Evolutionary conservation across 2,329 filamentous ascomycete species (phyloP), one percentile per base, ranked within the genome.

Genomic region (Aureobasidium melanogenum): DNA sequence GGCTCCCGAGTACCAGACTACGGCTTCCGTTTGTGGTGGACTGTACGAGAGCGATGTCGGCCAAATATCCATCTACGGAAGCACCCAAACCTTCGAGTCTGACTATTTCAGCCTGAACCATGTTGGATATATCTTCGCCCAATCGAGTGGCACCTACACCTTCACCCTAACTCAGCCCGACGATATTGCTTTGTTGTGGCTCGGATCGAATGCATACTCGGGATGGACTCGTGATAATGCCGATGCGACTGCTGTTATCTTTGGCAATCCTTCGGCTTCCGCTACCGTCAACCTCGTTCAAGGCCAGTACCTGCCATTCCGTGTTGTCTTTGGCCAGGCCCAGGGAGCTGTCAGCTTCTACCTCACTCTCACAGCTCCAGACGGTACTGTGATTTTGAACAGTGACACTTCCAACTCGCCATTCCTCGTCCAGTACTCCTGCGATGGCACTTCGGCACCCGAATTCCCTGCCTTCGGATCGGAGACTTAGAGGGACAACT

Each of bases 121-220:
- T 38, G 65, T 62, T 17, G 67, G 56, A 19, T 69, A 69, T 61
- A 22, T 58, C 24, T 58, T 36, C 43, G 55, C 55, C 5, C 55
- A 58, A 38, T 10, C 22, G 36, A 62, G 63, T 26, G 66, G 68
- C 38, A 60, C 52, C 32, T 69, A 68, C 43, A 69, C 63, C 19
- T 66, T 68, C 57, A 65, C 55, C 15, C 36, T 65, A n/a, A 55
- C 46, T 2, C 44, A 61, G 4, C 51, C 63, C 28, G 67, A 69
- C 39, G 67, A 69, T 34, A 64, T 67, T 28, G 64, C 64, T 5
- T 41, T 66, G 3, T 36, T 69, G 4, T 69, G 65, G 67, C 24
- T 69, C 9, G 67, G 66, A 10, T 10, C 58, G 12, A 63, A 54
- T 12, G 67, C 66, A 12, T 67, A 66, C 61, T 59, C 56, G 3